Evolutionary conservation across 768 basidiomycete species (phyloP).

Genomic region (Termitomyces sp.): DNA sequence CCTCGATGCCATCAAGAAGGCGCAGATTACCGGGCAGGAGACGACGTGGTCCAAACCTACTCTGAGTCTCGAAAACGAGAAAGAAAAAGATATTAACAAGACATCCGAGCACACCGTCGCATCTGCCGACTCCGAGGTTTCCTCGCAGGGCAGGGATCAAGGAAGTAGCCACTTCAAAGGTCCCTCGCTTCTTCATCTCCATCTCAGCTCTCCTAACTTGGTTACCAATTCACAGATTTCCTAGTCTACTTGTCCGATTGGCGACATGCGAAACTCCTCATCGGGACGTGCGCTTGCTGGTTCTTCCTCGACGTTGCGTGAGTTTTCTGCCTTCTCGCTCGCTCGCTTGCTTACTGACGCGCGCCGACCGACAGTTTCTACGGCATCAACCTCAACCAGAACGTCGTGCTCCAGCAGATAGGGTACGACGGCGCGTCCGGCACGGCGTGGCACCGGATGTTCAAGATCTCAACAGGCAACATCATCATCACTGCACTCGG

Average conservation of each 20-base stretch:
- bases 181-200: constrained; percentile 12
- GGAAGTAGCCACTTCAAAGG: constrained; percentile 46
- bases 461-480: constrained; percentile 60
- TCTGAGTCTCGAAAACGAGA: not conserved
- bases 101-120: not conserved
- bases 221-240: constrained; percentile 39
- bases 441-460: constrained; percentile 58
- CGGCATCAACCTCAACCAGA: constrained; percentile 69
- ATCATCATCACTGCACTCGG: constrained; percentile 72
- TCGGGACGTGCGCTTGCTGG: constrained; percentile 68
- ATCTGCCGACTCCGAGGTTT: not conserved
- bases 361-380: constrained; percentile 54
- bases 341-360: not conserved
- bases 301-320: constrained; percentile 73
- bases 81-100: not conserved
- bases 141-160: not conserved
- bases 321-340: constrained; percentile 5
- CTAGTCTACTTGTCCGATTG: constrained; percentile 64
- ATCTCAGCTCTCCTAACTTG: not conserved
- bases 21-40: constrained; percentile 15
- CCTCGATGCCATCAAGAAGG: constrained; percentile 25
- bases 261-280: constrained; percentile 59
- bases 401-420: constrained; percentile 70
- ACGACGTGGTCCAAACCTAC: constrained; percentile 15
- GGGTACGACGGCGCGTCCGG: constrained; percentile 57